phyloP scores from a whole-genome alignment of 257 asterid genomes.

The Echium plantagineum region DNA sequence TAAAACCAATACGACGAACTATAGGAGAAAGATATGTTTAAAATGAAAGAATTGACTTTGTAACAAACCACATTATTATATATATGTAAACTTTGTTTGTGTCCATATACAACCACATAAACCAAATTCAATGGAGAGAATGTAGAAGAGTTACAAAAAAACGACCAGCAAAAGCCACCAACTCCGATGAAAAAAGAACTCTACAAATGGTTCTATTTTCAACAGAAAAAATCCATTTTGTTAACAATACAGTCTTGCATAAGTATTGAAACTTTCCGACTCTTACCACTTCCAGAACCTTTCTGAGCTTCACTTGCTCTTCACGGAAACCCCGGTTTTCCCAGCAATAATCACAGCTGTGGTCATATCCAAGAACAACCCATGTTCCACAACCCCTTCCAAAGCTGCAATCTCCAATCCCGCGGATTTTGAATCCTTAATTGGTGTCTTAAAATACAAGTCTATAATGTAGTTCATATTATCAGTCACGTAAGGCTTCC shows the following conservation, averaged over 20 bases:
- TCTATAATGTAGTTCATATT: slow-evolving; percentile 82
- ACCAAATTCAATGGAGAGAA: background rate
- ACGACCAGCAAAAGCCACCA: background rate
- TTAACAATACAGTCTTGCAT: background rate
- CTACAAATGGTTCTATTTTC: background rate
- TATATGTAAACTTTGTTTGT: too few species aligned
- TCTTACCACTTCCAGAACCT: background rate
- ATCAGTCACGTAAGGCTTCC: slow-evolving; percentile 81
- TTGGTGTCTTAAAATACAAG: slow-evolving; percentile 81
- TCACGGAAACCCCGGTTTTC: slow-evolving; percentile 44
- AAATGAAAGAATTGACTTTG: background rate
- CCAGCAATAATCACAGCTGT: slow-evolving; percentile 77
- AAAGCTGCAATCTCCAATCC: slow-evolving; percentile 63
- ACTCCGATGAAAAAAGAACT: background rate
- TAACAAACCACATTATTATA: background rate
- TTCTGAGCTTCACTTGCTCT: slow-evolving; percentile 32
- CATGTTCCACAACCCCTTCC: slow-evolving; percentile 84
- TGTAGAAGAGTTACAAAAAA: background rate
- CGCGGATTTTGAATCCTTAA: slow-evolving; percentile 54
- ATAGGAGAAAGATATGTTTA: too few species aligned
- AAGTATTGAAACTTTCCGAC: too few species aligned
- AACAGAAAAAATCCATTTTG: background rate
- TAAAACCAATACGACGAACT: too few species aligned
- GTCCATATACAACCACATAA: background rate
- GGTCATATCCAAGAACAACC: slow-evolving; percentile 48